phyloP scores from a whole-genome alignment of 495 filamentous ascomycete species.

The Margaritispora aquatica region DNA sequence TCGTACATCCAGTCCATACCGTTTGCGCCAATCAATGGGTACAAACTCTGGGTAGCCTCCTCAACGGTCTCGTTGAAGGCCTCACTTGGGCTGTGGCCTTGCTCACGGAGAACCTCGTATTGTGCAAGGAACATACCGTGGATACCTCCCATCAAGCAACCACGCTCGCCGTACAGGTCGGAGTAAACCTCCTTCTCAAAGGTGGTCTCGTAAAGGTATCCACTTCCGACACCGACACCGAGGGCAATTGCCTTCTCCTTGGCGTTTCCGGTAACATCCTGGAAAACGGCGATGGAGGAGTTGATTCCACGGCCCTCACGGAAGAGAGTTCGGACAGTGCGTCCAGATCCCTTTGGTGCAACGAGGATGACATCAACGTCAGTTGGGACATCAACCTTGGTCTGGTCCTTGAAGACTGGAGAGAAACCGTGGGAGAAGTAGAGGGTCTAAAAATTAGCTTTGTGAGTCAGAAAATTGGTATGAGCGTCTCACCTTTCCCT shows the following conservation, averaged over 20 bases:
- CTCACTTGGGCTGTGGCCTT: slow-evolving; percentile 93
- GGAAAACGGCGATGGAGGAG: slow-evolving; percentile 96
- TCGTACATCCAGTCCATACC: slow-evolving; percentile 99
- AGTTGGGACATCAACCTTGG: slow-evolving; percentile 92
- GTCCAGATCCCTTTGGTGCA: slow-evolving; percentile 97
- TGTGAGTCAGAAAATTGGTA: slow-evolving; percentile 7
- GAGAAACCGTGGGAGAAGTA: slow-evolving; percentile 99
- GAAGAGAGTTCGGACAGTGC: slow-evolving; percentile 97
- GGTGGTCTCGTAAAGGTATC: slow-evolving; percentile 99
- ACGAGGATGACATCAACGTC: slow-evolving; percentile 99
- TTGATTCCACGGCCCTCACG: slow-evolving; percentile 98
- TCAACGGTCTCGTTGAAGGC: slow-evolving; percentile 99
- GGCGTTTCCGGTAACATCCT: slow-evolving; percentile 96
- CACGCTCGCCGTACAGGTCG: slow-evolving; percentile 98
- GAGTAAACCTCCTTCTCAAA: slow-evolving; percentile 99
- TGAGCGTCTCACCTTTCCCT: slow-evolving; percentile 71
- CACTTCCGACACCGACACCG: slow-evolving; percentile 90
- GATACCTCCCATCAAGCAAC: slow-evolving; percentile 99
- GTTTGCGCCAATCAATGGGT: slow-evolving; percentile 91
- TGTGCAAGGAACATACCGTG: slow-evolving; percentile 99
- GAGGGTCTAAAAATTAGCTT: slow-evolving; percentile 59
- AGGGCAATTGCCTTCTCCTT: slow-evolving; percentile 97
- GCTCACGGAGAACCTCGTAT: slow-evolving; percentile 99
- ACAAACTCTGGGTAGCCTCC: slow-evolving; percentile 96
- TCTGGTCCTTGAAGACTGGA: slow-evolving; percentile 98